Base-by-base conservation (phyloP, 768 basidiomycete species). In the Xanthoconium stramineum region DNA sequence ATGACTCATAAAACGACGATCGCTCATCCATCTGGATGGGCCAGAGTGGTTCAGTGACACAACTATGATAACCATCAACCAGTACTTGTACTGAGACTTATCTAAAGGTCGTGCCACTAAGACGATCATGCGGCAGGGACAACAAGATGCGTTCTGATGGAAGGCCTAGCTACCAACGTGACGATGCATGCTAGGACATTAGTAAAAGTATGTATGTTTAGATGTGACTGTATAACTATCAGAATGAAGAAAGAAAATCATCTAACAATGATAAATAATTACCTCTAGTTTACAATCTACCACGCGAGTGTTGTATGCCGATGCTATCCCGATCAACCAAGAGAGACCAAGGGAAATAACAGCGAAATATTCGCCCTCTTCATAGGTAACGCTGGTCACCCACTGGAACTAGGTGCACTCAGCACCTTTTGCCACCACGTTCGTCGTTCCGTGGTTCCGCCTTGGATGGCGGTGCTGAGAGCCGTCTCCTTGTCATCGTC, bases 351-450 rank as follows among this genome's bases (percentile, higher is more conserved):
- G 8, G 45, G 32, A n/a, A n/a, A 17, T 15, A n/a, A n/a, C 6
- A 17, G 6, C 5, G 20, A n/a, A 12, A 14, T 3, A 24, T 24
- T 24, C 24, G 24, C 24, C 5, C 33, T 35, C 12, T 2, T 12
- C 33, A 35, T 12, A 35, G 12, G 33, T 35, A 24, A 24, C 24
- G 24, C 24, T 24, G 15, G 10, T 51, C 40, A 51, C 4, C 37
- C 45, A 20, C 44, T 20, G 29, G 30, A 11, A 20, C n/a, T 37
- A 7, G 65, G 68, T 14, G 62, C 36, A 46, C 49, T 59, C 17
- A 71, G 59, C 43, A 72, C 69, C 48, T 71, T 70, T 46, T 64
- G 66, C 69, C 69, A 70, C 69, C 69, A 70, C 19, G 58, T 55
- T n/a, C 67, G 63, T 28, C 60, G 69, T 45, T 67, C 71, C 10